Evolutionary conservation across 2,329 filamentous ascomycete species (phyloP), one percentile per base, ranked within the genome.

Genomic region (Calycina marina): DNA sequence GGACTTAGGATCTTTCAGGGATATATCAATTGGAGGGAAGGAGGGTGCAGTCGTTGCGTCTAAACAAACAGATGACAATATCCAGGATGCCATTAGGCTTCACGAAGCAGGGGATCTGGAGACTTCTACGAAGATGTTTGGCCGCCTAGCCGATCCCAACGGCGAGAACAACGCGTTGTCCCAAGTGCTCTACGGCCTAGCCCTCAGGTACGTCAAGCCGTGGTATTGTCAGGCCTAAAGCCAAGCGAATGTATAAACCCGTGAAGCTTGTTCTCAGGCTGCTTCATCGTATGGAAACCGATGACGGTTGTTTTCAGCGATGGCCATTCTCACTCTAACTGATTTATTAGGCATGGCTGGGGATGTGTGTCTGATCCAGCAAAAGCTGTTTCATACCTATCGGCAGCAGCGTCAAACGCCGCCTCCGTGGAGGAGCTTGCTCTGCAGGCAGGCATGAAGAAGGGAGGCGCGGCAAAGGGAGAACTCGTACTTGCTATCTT

Each of bases 401-500:
- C 82, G 13, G 74, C 80, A 17, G 90, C 90, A 29, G 90, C 90
- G 4, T 79, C 82, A 27, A 94, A 93, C 57, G 84, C 85, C 14
- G 90, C 88, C 14, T 69, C 73, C 25, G 73, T 98, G 34, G 90
- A 98, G 61, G 71, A 80, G 32, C 64, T 85, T 47, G 90, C 90
- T 17, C 71, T 96, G 14, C 66, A 78, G 44, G 81, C 86, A 6
- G 90, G 88, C 11, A 72, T 92, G 57, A 90, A 84, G 58, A 93
- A 90, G 57, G 90, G 90, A 32, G 90, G 90, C 39, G 78, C 82
- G 10, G 88, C 88, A 27, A 98, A 96, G 60, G 90, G 90, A 38
- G 90, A 98, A 63, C 69, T 98, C 32, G 82, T 96, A 12, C 72
- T 98, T 39, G 88, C 90, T 39, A 96, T 98, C 42, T 96, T 90